These are phyloP conservation scores for Podaxis pistillaris DNA, from an alignment of 768 basidiomycete genomes.

Conservation along the genomic window DNA sequence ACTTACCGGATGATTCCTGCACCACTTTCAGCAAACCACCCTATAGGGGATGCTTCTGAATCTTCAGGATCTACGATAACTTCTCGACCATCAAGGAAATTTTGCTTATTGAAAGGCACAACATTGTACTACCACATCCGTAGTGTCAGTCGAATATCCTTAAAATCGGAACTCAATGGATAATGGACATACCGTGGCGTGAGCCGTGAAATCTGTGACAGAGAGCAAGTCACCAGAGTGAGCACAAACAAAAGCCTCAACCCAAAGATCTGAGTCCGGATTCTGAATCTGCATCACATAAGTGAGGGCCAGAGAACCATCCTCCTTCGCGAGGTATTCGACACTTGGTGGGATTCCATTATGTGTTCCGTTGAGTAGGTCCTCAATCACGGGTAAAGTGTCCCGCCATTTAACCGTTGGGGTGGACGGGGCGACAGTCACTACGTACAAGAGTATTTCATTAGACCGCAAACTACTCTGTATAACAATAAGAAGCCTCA, in stretches of 20 bases:
- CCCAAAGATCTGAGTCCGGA: constrained; percentile 39
- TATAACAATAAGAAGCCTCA: constrained; percentile 30
- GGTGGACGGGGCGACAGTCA: constrained; percentile 28
- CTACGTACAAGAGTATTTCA: constrained; percentile 12
- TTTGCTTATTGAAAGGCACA: constrained; percentile 47
- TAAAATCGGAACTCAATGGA: not conserved
- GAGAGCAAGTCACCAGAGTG: constrained; percentile 46
- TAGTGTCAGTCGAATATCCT: not conserved
- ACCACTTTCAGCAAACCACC: constrained; percentile 31
- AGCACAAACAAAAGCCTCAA: constrained; percentile 56
- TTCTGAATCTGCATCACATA: constrained; percentile 35
- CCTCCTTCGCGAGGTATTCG: constrained; percentile 38
- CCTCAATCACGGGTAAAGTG: constrained; percentile 17
- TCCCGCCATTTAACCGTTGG: constrained; percentile 32
- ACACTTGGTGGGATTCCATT: constrained; percentile 32
- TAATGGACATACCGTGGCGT: constrained; percentile 32
- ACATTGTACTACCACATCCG: constrained; percentile 35
- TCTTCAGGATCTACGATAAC: constrained; percentile 50
- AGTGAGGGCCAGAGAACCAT: constrained; percentile 35
- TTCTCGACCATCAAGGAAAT: constrained; percentile 45
- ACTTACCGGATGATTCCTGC: too few species aligned
- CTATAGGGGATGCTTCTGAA: constrained; percentile 40
- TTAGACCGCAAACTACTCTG: constrained; percentile 16
- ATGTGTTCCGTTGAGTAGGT: constrained; percentile 30
- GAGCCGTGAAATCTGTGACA: constrained; percentile 50